phyloP scores from a whole-genome alignment of 2,329 filamentous ascomycete genomes.

The Clarireedia monteithiana region DNA sequence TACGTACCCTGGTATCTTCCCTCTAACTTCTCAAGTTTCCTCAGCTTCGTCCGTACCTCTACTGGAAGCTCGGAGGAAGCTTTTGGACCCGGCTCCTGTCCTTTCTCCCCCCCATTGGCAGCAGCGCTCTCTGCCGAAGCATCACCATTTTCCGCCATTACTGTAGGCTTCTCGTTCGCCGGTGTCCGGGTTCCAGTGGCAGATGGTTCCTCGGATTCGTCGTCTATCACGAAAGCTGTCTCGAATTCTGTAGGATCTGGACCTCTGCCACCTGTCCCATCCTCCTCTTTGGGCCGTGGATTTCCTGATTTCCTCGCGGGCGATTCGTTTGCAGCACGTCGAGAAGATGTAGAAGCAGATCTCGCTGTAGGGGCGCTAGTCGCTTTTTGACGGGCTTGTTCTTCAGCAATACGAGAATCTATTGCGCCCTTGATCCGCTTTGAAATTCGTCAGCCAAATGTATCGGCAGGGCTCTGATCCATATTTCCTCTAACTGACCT shows the following conservation, averaged over 20 bases:
- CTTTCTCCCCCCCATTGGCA: slow-evolving; percentile 24
- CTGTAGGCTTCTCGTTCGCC: slow-evolving; percentile 27
- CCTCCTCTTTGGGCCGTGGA: slow-evolving; percentile 24
- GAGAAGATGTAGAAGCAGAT: slow-evolving; percentile 33
- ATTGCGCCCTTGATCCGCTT: slow-evolving; percentile 79
- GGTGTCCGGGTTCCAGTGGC: slow-evolving; percentile 50
- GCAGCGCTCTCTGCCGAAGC: slow-evolving; percentile 17
- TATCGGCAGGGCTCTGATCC: slow-evolving; percentile 2
- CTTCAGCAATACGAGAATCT: slow-evolving; percentile 81
- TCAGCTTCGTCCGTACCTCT: slow-evolving; percentile 67
- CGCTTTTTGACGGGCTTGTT: slow-evolving; percentile 62
- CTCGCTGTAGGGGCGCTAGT: slow-evolving; percentile 34
- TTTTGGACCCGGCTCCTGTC: slow-evolving; percentile 15
- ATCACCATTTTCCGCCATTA: slow-evolving; percentile 15
- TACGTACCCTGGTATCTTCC: slow-evolving; percentile 70
- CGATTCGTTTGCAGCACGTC: slow-evolving; percentile 21
- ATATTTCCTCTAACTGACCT: slow-evolving; percentile 19
- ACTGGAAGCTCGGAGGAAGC: slow-evolving; percentile 44
- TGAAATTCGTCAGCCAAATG: slow-evolving; percentile 5
- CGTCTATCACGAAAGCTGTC: slow-evolving; percentile 77
- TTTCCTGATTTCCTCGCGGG: slow-evolving; percentile 21
- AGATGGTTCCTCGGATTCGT: slow-evolving; percentile 61
- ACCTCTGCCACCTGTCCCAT: slow-evolving; percentile 21
- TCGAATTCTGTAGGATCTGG: slow-evolving; percentile 87
- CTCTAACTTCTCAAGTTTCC: slow-evolving; percentile 86